Evolutionary conservation across 2,329 filamentous ascomycete species (phyloP), one percentile per base, ranked within the genome.

Genomic region (Parasarocladium wereldwijsianum): DNA sequence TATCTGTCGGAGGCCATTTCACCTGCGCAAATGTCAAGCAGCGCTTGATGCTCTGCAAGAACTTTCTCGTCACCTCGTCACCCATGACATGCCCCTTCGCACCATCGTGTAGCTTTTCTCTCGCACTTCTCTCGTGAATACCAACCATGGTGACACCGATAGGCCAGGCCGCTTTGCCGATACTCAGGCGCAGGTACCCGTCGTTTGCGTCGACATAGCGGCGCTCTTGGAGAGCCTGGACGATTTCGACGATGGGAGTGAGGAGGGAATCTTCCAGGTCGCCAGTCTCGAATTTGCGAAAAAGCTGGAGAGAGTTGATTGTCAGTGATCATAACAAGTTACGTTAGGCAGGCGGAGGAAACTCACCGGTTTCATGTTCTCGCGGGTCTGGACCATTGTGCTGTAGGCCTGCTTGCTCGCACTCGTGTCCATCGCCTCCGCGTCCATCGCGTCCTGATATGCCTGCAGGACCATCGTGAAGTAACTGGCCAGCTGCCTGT

Each of bases 141-240:
- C 90, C 90, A 46, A 98, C 90, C 90, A 96, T 98, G 52, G 90
- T 98, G 22, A 98, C 90, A 56, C 90, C 90, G 46, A 98, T 98
- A 15, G 90, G 90, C 90, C 90, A 98, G 11, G 90, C 90, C 41
- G 85, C 86, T 59, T 93, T 93, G 39, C 85, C 85, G 46, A 98
- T 98, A 50, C 83, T 93, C 32, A 98, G 63, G 31, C 83, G 69
- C 36, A 98, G 62, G 52, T 98, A 98, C 1, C 84, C 86, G 50
- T 98, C 83, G 49, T 96, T 96, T 19, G 90, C 90, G 55, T 94
- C 82, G 26, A 98, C 87, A 48, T 98, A 98, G 38, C 83, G 73
- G 35, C 85, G 70, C 48, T 85, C 76, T 55, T 98, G 90, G 4
- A 87, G 84, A 16, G 85, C 81, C 45, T 81, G 70, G 17, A 94